Conservation (phyloP, 73 alveolate species). For the Paraurostyla sp. region DNA sequence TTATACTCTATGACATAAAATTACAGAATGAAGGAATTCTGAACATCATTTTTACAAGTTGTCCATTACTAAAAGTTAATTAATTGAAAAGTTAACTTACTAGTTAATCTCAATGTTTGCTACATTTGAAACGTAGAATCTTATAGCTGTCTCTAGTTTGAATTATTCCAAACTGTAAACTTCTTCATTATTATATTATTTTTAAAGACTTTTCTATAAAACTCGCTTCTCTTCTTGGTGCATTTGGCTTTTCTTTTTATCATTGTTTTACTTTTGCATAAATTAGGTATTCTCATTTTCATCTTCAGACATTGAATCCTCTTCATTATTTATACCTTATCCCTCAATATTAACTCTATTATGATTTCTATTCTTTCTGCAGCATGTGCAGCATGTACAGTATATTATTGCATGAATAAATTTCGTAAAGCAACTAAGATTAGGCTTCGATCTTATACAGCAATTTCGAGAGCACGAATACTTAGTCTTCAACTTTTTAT, state of each 20-base stretch:
- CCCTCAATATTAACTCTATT: background rate
- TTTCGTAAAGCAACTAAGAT: background rate
- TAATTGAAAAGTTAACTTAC: background rate
- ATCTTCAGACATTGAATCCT: background rate
- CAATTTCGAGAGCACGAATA: background rate
- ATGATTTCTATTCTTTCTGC: background rate
- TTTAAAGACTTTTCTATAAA: background rate
- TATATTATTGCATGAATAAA: background rate
- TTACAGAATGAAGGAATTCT: conserved; percentile 54
- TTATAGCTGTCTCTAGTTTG: conserved; percentile 20
- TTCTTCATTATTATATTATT: background rate
- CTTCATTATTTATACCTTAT: background rate
- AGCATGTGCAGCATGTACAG: conserved; percentile 27
- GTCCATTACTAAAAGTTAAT: background rate
- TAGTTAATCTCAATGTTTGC: conserved; percentile 36
- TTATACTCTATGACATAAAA: background rate
- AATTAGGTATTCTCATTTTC: background rate
- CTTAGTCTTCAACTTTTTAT: background rate
- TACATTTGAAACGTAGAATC: conserved; percentile 52
- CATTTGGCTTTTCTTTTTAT: background rate
- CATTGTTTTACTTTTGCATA: background rate
- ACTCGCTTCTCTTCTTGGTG: background rate
- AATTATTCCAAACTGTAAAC: conserved; percentile 2
- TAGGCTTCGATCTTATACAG: background rate
- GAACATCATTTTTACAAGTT: conserved; percentile 6